Evolutionary conservation across 257 asterid species (phyloP).

Genomic region (Galeopsis tetrahit): DNA sequence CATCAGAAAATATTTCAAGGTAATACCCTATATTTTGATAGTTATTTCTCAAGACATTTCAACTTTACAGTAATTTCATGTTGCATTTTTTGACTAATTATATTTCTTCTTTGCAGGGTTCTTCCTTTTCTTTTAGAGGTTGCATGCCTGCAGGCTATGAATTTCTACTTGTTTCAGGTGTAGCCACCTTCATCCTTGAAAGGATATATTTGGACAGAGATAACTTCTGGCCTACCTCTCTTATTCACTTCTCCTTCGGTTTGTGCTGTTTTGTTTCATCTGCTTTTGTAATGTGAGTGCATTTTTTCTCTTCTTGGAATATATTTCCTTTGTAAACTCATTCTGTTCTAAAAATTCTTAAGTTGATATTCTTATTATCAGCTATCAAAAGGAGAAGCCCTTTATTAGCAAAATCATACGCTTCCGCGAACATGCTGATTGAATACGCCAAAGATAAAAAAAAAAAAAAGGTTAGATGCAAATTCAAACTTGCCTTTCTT

Average conservation of each 20-base stretch:
- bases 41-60: constrained; percentile 2
- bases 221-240: constrained; percentile 78
- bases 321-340: not conserved
- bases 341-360: not conserved
- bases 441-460: constrained; percentile 35
- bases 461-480: constrained; percentile 38
- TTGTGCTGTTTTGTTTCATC: constrained; percentile 56
- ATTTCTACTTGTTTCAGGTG: constrained; percentile 63
- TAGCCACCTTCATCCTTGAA: constrained; percentile 68
- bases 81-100: constrained; percentile 13
- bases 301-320: not conserved
- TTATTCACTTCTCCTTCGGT: constrained; percentile 73
- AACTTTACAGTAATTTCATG: constrained; percentile 1
- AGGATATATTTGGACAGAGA: constrained; percentile 63
- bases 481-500: not conserved
- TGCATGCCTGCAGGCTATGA: constrained; percentile 88
- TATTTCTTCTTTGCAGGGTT: constrained; percentile 50
- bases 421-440: constrained; percentile 77
- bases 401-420: constrained; percentile 71
- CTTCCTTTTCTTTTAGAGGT: constrained; percentile 71
- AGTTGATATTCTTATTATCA: constrained; percentile 35
- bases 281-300: constrained; percentile 68
- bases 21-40: constrained; percentile 32
- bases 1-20: constrained; percentile 87
- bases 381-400: constrained; percentile 71